phyloP scores from a whole-genome alignment of 345 rosid genomes.

The Mallotus nudiflorus region DNA sequence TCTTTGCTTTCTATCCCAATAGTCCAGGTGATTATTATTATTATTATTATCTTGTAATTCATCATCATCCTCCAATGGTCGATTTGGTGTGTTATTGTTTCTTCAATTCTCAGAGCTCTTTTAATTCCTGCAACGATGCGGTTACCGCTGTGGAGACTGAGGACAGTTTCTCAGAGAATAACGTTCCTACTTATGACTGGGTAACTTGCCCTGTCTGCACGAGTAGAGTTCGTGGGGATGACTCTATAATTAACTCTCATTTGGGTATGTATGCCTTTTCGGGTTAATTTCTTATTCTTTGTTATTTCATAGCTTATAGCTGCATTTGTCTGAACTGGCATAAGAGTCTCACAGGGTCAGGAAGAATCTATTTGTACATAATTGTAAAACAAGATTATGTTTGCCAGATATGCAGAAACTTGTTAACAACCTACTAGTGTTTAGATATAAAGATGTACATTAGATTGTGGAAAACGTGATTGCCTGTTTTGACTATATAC shows the following conservation, averaged over 20 bases:
- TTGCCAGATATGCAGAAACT: no score
- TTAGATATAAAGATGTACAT: neutral
- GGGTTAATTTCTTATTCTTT: neutral
- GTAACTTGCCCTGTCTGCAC: constrained; percentile 57
- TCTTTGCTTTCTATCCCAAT: constrained; percentile 43
- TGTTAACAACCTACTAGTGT: neutral
- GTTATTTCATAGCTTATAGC: neutral
- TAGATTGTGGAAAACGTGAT: neutral
- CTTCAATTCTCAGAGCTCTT: constrained; percentile 28
- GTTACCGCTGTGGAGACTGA: no score
- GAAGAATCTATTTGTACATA: neutral
- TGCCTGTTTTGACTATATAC: neutral
- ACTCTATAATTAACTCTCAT: constrained; percentile 54
- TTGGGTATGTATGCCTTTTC: constrained; percentile 40
- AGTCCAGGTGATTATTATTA: constrained; percentile 30
- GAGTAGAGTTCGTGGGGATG: constrained; percentile 41
- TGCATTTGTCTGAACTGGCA: no score
- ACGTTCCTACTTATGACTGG: constrained; percentile 18
- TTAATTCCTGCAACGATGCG: constrained; percentile 25
- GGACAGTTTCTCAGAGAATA: neutral
- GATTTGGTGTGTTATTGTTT: neutral
- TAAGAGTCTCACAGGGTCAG: no score
- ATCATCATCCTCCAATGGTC: neutral
- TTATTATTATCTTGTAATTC: neutral
- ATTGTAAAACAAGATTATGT: no score